Evolutionary conservation across 2,329 filamentous ascomycete genomes (phyloP), one percentile per base, ranked within the genome.

Genomic region (Beauveria varroae): DNA sequence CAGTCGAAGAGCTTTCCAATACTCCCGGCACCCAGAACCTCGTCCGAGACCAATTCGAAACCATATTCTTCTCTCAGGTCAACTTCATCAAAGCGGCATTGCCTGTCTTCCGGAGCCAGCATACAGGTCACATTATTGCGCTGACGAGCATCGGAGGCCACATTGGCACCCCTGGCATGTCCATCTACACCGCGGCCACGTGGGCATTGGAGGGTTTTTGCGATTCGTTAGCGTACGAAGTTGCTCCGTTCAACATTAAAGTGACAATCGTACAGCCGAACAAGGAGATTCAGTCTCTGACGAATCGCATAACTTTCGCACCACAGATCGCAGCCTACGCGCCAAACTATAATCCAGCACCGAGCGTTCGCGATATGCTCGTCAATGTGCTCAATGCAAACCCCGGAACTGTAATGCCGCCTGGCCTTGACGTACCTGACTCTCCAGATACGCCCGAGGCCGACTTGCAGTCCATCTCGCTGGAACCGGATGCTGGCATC

Each of bases 141-240:
- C 81, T 98, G 55, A 95, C 91, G 7, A 93, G 91, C 64, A 92
- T 96, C 63, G 93, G 91, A 43, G 93, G 91, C 3, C 93, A 97
- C 74, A 88, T 98, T 63, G 93, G 93, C 41, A 97, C 93, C 0
- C 95, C 95, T 0, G 92, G 93, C 2, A 84, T 98, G 76, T 85
- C 91, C 61, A 90, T 96, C 79, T 95, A 96, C 73, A 95, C 92
- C 66, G 91, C 93, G 20, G 90, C 92, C 16, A 93, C 92, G 43
- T 97, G 93, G 92, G 95, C 92, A 1, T 83, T 97, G 41, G 95
- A 98, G 75, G 95, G 93, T 20, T 97, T 95, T 73, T 97, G 93
- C 76, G 93, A 98, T 75, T 91, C 91, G 63, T 81, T 99, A 26
- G 93, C 93, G 1, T 99, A 97, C 75, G 95, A 99, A 75, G 89